phyloP scores from a whole-genome alignment of 2,329 filamentous ascomycete species.

The Zymoseptoria crescenta region DNA sequence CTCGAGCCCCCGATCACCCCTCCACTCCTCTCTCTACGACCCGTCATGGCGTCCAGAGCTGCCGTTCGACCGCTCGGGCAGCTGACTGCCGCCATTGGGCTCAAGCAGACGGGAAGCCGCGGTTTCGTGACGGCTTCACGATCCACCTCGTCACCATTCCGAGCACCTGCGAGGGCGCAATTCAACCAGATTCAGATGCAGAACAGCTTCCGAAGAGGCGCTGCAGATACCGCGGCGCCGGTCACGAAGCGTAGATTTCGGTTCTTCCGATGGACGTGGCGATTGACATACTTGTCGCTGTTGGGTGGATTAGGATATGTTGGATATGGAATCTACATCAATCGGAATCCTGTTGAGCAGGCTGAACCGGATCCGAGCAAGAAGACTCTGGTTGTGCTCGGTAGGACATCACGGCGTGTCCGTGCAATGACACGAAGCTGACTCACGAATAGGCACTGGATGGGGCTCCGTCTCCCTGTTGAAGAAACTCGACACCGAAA shows the following conservation, averaged over 20 bases:
- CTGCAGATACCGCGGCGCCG: slow-evolving; percentile 29
- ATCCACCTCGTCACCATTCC: slow-evolving; percentile 10
- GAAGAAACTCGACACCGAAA: slow-evolving; percentile 97
- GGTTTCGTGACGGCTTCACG: slow-evolving; percentile 17
- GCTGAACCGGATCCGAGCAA: slow-evolving; percentile 71
- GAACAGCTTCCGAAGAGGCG: slow-evolving; percentile 22
- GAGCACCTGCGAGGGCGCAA: slow-evolving; percentile 4
- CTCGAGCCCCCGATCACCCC: background rate
- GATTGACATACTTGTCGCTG: slow-evolving; percentile 68
- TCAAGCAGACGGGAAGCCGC: slow-evolving; percentile 16
- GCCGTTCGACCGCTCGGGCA: slow-evolving; percentile 20
- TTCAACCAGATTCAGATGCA: slow-evolving; percentile 14
- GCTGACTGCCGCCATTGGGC: slow-evolving; percentile 17
- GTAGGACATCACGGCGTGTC: slow-evolving; percentile 42
- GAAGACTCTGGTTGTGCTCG: slow-evolving; percentile 94
- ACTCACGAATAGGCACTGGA: slow-evolving; percentile 62
- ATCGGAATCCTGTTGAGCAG: slow-evolving; percentile 76
- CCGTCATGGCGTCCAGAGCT: slow-evolving; percentile 22
- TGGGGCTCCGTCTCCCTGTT: slow-evolving; percentile 95
- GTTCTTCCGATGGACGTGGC: slow-evolving; percentile 73
- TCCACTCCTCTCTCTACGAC: slow-evolving; percentile 5
- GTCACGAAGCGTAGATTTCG: slow-evolving; percentile 52
- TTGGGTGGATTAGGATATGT: slow-evolving; percentile 63
- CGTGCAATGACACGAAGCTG: slow-evolving; percentile 1
- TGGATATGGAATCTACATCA: slow-evolving; percentile 72